Evolutionary conservation across 768 basidiomycete genomes (phyloP).

Genomic region (Antrodiella citrinella): DNA sequence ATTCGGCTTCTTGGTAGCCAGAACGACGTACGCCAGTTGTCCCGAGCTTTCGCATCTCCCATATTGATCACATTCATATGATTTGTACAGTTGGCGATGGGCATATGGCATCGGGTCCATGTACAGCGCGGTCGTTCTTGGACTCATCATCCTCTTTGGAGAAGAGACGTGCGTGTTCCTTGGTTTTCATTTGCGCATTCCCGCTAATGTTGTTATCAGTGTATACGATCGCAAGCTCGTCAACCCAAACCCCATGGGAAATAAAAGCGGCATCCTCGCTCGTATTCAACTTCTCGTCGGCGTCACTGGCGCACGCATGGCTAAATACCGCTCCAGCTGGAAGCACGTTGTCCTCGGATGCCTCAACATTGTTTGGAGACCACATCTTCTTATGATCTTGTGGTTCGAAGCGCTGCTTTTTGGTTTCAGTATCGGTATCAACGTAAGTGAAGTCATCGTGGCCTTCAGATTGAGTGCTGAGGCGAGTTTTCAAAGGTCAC

Average conservation of each 20-base stretch:
- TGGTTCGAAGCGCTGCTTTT: slow-evolving; percentile 52
- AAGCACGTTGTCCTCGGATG: slow-evolving; percentile 33
- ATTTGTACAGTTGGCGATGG: slow-evolving; percentile 47
- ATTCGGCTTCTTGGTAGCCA: slow-evolving; percentile 60
- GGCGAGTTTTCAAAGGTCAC: slow-evolving; percentile 37
- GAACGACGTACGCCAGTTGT: slow-evolving; percentile 33
- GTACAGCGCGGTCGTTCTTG: slow-evolving; percentile 49
- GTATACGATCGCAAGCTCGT: slow-evolving; percentile 54
- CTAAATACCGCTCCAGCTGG: slow-evolving; percentile 49
- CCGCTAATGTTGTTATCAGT: too few species aligned
- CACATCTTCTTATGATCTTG: slow-evolving; percentile 45
- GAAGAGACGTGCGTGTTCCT: slow-evolving; percentile 56
- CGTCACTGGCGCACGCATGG: slow-evolving; percentile 51
- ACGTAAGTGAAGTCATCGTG: slow-evolving; percentile 26
- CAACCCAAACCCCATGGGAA: slow-evolving; percentile 28
- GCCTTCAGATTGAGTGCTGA: neutral
- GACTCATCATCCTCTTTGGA: slow-evolving; percentile 52
- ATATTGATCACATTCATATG: neutral
- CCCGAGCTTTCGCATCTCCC: slow-evolving; percentile 4
- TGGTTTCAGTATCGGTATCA: slow-evolving; percentile 59
- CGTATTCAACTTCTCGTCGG: slow-evolving; percentile 54
- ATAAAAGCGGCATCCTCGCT: neutral
- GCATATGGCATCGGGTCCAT: slow-evolving; percentile 59
- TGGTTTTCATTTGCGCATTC: too few species aligned
- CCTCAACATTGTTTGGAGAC: slow-evolving; percentile 52